Evolutionary conservation across 352 stramenopile species (phyloP).

Genomic region (Globisporangium paddicum): DNA sequence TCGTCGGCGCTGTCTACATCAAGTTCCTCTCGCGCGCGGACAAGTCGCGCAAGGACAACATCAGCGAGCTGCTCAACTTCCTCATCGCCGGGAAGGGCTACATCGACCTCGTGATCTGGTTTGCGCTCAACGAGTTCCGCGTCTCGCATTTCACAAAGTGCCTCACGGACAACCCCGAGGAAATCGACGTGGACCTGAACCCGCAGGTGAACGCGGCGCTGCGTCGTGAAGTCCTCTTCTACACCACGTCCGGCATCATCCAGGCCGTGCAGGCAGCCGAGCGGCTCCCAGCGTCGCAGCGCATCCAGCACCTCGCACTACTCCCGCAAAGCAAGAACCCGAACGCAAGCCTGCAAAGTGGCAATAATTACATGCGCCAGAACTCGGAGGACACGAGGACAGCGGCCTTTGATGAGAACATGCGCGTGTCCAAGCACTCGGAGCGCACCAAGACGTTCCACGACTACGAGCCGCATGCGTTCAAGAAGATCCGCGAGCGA

Average conservation of each 20-base stretch:
- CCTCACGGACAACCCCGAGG: constrained; percentile 43
- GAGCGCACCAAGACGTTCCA: constrained; percentile 84
- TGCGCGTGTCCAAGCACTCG: constrained; percentile 66
- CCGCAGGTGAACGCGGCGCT: constrained; percentile 87
- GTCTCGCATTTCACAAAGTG: constrained; percentile 73
- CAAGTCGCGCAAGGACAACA: constrained; percentile 44
- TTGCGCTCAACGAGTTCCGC: constrained; percentile 83
- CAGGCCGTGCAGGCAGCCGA: constrained; percentile 80
- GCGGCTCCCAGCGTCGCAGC: constrained; percentile 63
- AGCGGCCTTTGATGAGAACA: constrained; percentile 67
- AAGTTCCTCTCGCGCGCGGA: constrained; percentile 59
- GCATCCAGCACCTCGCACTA: constrained; percentile 80
- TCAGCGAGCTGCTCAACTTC: constrained; percentile 82
- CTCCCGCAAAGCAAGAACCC: constrained; percentile 63
- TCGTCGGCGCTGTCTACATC: constrained; percentile 76
- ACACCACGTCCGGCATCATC: constrained; percentile 89
- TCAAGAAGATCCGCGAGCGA: constrained; percentile 85
- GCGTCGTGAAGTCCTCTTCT: constrained; percentile 86
- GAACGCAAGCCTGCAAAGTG: constrained; percentile 18
- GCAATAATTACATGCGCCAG: constrained; percentile 46
- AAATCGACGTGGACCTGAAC: constrained; percentile 80
- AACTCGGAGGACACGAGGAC: constrained; percentile 33
- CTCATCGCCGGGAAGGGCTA: constrained; percentile 85
- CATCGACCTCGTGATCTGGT: constrained; percentile 88
- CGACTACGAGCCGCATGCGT: constrained; percentile 85